Base-by-base conservation (phyloP, 179 eudicot genomes). In the Monotropa hypopitys region DNA sequence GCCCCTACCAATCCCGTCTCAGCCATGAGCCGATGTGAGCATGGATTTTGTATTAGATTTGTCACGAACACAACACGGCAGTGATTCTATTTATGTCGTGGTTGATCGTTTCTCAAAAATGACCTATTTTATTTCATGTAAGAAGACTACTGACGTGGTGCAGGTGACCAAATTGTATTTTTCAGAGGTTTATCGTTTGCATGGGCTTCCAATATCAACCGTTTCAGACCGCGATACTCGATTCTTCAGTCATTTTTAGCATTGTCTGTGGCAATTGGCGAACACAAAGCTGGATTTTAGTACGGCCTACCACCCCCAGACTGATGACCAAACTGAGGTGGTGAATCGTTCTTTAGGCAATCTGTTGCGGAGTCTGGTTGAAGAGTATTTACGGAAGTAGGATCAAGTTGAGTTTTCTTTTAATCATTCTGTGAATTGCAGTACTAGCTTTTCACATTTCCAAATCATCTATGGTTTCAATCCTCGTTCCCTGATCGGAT, bases 11-110 rank as follows among this genome's bases (percentile, higher is more conserved):
- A 45, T 45, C 20, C 33, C 43, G 11, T 4, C 2, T 5, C 56
- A 70, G 26, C 74, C 56, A 15, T 51, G 56, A 4, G 20, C 4
- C 3, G 18, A 16, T 13, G 20, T 51, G 1, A 16, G 56, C 11
- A 78, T 78, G 81, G 72, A 78, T 32, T 71, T 78, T 62, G 23
- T 71, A 0, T 4, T 71, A 3, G 77, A 62, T 1, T n/a, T 78
- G 32, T 76, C 49, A 0, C 8, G 72, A 1, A 72, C 62, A 0
- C 81, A 78, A 49, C 30, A 26, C 0, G 72, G 81, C 0, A 1
- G 4, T 0, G 61, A 78, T 10, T 78, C 61, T 20, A 56, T 77
- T 1, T 77, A 35, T 28, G 43, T 70, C 13, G 68, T 70, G 38
- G 68, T 70, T 5, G 80, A 78, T 15, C 3, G 49, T 23, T 78